Conservation (phyloP, 306 rosid genomes). For the barrel medic (Medicago truncatula) region DNA sequence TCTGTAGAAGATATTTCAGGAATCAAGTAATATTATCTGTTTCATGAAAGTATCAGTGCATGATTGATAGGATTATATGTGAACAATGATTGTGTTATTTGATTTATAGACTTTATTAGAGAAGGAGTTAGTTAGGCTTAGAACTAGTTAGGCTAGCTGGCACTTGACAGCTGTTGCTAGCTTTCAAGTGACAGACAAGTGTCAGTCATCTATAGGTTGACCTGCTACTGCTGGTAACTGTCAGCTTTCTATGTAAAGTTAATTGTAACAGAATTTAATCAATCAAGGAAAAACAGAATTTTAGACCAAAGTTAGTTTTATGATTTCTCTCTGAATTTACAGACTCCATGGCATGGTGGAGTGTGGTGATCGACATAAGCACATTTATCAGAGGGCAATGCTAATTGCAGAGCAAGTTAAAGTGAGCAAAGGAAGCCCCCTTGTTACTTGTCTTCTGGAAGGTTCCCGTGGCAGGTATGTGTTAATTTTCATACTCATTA, state of each 20-base stretch:
- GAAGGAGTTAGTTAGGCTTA: too few species aligned
- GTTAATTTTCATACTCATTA: conserved; percentile 17
- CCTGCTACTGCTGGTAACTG: too few species aligned
- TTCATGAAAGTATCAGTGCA: neutral
- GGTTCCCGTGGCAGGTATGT: conserved; percentile 93
- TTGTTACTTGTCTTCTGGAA: conserved; percentile 93
- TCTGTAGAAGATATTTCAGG: conserved; percentile 31
- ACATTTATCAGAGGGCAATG: conserved; percentile 82
- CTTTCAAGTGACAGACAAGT: too few species aligned
- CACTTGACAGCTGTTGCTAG: too few species aligned
- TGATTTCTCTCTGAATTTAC: conserved; percentile 24
- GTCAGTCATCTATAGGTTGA: too few species aligned
- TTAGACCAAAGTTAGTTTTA: too few species aligned
- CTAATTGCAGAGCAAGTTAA: conserved; percentile 93
- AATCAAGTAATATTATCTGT: neutral
- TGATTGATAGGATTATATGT: neutral
- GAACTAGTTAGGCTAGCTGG: too few species aligned
- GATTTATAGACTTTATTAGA: conserved; percentile 48
- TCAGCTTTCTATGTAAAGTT: too few species aligned
- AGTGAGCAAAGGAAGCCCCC: conserved; percentile 94
- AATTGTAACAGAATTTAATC: too few species aligned
- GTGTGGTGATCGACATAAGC: conserved; percentile 84
- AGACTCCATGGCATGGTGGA: conserved; percentile 93
- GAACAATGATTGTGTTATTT: conserved; percentile 26
- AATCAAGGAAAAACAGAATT: too few species aligned